Evolutionary conservation across 2,329 filamentous ascomycete species (phyloP).

Genomic region (Pyrenophora teres): DNA sequence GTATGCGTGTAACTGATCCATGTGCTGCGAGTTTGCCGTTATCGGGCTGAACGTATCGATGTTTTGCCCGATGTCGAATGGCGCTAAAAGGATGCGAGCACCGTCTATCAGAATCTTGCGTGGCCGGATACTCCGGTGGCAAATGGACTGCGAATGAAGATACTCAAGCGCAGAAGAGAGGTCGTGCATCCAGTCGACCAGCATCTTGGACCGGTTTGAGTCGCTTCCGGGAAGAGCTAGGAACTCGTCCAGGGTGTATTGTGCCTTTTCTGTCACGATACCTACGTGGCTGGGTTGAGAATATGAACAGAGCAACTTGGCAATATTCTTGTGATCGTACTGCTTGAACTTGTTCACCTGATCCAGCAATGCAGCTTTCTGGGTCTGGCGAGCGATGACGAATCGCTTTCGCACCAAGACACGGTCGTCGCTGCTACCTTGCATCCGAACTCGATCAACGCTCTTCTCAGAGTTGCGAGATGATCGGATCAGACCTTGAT

Average conservation of each 20-base stretch:
- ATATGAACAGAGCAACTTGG: constrained; percentile 46
- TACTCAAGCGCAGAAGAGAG: constrained; percentile 47
- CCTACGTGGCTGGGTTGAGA: constrained; percentile 45
- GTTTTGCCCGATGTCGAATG: constrained; percentile 44
- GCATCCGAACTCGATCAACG: constrained; percentile 43
- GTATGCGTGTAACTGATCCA: constrained; percentile 39
- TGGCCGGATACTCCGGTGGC: constrained; percentile 46
- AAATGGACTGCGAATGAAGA: constrained; percentile 45
- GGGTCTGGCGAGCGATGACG: constrained; percentile 40
- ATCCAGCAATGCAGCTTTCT: constrained; percentile 43
- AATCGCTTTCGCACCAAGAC: constrained; percentile 46
- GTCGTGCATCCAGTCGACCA: constrained; percentile 50
- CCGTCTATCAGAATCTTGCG: constrained; percentile 48
- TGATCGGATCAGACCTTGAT: constrained; percentile 37
- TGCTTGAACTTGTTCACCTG: constrained; percentile 46
- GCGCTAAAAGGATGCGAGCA: constrained; percentile 40
- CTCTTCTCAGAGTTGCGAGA: constrained; percentile 44
- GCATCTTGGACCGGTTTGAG: constrained; percentile 37
- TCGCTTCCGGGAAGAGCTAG: constrained; percentile 38
- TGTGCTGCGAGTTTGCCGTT: constrained; percentile 30
- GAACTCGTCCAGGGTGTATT: constrained; percentile 47
- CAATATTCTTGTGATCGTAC: constrained; percentile 48
- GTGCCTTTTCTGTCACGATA: constrained; percentile 40
- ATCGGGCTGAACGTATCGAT: constrained; percentile 38
- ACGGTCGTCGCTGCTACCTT: constrained; percentile 41